Evolutionary conservation across 306 rosid species (phyloP).

Genomic region (Canavalia gladiata): DNA sequence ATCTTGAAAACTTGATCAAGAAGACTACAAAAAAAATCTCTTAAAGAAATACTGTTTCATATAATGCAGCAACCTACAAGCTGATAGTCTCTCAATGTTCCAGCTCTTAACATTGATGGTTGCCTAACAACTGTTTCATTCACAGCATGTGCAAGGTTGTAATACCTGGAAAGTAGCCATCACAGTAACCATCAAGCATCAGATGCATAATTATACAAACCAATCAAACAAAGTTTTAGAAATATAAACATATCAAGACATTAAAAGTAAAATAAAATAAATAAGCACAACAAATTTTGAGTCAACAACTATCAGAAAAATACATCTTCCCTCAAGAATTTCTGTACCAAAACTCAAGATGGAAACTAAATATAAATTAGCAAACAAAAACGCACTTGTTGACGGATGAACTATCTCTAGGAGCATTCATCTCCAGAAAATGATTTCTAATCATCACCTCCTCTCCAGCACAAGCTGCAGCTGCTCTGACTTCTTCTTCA

Average conservation of each 20-base stretch:
- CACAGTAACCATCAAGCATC: constrained; percentile 5
- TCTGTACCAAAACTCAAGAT: neutral
- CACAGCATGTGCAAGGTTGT: constrained; percentile 98
- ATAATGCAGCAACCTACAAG: constrained; percentile 77
- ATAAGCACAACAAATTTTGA: constrained; percentile 20
- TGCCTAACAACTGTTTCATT: constrained; percentile 83
- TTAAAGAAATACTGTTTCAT: constrained; percentile 34
- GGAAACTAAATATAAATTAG: constrained; percentile 30
- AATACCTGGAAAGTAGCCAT: constrained; percentile 71
- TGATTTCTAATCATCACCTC: constrained; percentile 95
- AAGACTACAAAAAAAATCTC: constrained; percentile 19
- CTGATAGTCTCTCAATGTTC: constrained; percentile 99
- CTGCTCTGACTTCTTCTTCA: constrained; percentile 99
- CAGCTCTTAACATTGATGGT: constrained; percentile 94
- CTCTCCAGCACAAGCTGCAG: constrained; percentile 98
- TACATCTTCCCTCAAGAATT: constrained; percentile 8
- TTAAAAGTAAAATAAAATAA: neutral
- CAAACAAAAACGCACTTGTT: constrained; percentile 73
- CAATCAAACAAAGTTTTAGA: constrained; percentile 32
- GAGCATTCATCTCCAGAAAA: constrained; percentile 97
- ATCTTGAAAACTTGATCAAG: constrained; percentile 27
- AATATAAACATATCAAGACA: constrained; percentile 31
- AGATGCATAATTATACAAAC: constrained; percentile 9
- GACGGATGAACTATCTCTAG: constrained; percentile 87
- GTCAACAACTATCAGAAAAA: neutral